phyloP scores from a whole-genome alignment of 2,329 filamentous ascomycete species.

The Fusarium neocosmosporiellum region DNA sequence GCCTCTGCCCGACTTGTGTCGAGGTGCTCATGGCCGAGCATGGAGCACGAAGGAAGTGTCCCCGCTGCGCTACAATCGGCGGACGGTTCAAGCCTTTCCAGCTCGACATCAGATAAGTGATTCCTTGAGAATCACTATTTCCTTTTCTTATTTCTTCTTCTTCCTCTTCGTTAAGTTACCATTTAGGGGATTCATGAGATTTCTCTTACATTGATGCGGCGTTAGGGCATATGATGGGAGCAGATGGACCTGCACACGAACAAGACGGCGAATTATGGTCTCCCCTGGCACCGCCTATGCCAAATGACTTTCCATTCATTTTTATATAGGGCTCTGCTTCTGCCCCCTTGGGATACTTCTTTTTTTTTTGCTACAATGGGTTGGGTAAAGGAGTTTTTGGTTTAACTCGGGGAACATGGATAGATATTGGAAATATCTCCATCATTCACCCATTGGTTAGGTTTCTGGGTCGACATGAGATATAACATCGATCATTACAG shows the following conservation, averaged over 20 bases:
- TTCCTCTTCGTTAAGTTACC: slow-evolving; percentile 3
- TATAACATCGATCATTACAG: slow-evolving; percentile 39
- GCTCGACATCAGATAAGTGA: slow-evolving; percentile 77
- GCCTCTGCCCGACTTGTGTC: slow-evolving; percentile 89
- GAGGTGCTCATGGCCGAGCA: slow-evolving; percentile 82
- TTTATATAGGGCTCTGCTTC: slow-evolving; percentile 22
- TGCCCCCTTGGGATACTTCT: slow-evolving; percentile 23
- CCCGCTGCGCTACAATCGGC: slow-evolving; percentile 81
- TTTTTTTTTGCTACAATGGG: slow-evolving; percentile 30
- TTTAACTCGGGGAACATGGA: slow-evolving; percentile 14
- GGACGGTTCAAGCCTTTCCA: slow-evolving; percentile 87
- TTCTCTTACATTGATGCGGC: slow-evolving; percentile 42
- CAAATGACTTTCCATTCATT: slow-evolving; percentile 34
- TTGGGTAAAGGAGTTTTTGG: slow-evolving; percentile 42
- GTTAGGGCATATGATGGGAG: slow-evolving; percentile 41
- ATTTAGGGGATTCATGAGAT: slow-evolving; percentile 21
- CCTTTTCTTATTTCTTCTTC: background rate
- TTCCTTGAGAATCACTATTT: slow-evolving; percentile 32
- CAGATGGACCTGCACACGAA: slow-evolving; percentile 34
- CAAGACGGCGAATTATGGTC: slow-evolving; percentile 37
- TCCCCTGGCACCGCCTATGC: slow-evolving; percentile 20
- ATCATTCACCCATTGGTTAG: slow-evolving; percentile 2
- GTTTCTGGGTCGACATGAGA: slow-evolving; percentile 22
- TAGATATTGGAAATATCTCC: slow-evolving; percentile 11
- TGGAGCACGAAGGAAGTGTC: slow-evolving; percentile 80